Evolutionary conservation across 495 filamentous ascomycete species (phyloP).

Genomic region (Xylaria castorea): DNA sequence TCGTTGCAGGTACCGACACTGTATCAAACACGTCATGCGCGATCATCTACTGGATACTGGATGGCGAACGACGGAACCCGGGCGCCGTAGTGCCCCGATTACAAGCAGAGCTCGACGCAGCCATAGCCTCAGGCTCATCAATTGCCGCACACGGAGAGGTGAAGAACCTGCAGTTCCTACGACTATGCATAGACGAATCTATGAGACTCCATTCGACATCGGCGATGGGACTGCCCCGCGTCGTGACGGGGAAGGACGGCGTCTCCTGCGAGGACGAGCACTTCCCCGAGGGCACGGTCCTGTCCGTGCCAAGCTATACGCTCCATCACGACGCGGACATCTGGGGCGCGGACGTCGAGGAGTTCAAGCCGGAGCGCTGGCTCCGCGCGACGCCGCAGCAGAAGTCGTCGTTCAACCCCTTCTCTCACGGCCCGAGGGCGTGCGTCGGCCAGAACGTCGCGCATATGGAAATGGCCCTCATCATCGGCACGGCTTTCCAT

Average conservation of each 20-base stretch:
- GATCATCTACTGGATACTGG: slow-evolving; percentile 73
- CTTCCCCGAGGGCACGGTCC: slow-evolving; percentile 72
- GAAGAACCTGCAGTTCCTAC: slow-evolving; percentile 74
- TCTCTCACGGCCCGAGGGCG: slow-evolving; percentile 75
- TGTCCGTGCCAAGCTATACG: slow-evolving; percentile 82
- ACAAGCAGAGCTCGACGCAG: slow-evolving; percentile 71
- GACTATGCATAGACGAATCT: slow-evolving; percentile 82
- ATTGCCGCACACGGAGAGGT: slow-evolving; percentile 74
- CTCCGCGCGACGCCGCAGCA: slow-evolving; percentile 63
- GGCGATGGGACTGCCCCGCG: slow-evolving; percentile 79
- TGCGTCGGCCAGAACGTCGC: slow-evolving; percentile 87
- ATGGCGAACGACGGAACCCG: slow-evolving; percentile 55
- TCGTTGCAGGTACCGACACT: slow-evolving; percentile 86
- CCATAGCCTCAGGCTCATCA: slow-evolving; percentile 63
- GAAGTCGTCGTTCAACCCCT: slow-evolving; percentile 80
- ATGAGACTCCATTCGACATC: slow-evolving; percentile 88
- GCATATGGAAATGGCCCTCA: slow-evolving; percentile 85
- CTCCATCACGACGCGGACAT: slow-evolving; percentile 80
- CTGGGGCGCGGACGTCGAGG: slow-evolving; percentile 80
- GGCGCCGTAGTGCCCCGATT: slow-evolving; percentile 69
- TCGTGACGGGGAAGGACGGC: slow-evolving; percentile 66
- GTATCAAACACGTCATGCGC: slow-evolving; percentile 85
- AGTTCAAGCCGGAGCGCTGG: slow-evolving; percentile 81
- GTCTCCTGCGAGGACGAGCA: slow-evolving; percentile 56
- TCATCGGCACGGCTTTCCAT: slow-evolving; percentile 73